Evolutionary conservation across 225 moss, liverwort and hornwort species (phyloP).

Genomic region (Polytrichum commune): DNA sequence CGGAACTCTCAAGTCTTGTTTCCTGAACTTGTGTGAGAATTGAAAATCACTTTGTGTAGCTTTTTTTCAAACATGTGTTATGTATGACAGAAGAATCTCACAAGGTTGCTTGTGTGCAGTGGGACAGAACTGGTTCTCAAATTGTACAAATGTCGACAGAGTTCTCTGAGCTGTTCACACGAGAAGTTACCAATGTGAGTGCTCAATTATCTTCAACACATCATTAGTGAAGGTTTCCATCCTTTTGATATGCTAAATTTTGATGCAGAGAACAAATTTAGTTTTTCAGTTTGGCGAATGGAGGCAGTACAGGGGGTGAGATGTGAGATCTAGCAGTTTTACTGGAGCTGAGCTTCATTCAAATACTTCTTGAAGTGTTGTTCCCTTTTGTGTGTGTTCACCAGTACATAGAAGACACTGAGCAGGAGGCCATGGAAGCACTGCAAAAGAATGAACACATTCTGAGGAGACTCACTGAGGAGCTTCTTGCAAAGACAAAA

Average conservation of each 20-base stretch:
- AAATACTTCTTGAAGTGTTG: neutral
- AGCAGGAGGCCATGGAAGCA: constrained; percentile 83
- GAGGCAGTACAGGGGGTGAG: no score
- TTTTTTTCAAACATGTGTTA: no score
- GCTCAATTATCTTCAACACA: neutral
- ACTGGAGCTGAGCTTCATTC: neutral
- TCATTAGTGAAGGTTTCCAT: no score
- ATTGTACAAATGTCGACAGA: constrained; percentile 89
- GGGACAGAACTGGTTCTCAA: constrained; percentile 88
- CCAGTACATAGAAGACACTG: constrained; percentile 81
- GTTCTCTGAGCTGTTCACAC: constrained; percentile 89
- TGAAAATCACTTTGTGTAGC: no score
- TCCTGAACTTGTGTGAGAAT: neutral
- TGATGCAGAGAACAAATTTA: no score
- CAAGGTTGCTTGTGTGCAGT: constrained; percentile 45
- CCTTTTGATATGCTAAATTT: no score
- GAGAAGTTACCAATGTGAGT: constrained; percentile 80
- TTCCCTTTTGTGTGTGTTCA: neutral
- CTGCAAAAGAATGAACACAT: constrained; percentile 78
- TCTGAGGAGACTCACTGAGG: constrained; percentile 65
- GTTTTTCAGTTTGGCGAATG: no score
- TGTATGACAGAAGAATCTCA: neutral
- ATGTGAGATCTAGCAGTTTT: neutral
- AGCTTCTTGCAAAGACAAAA: constrained; percentile 74
- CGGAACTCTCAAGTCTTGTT: constrained; percentile 1